A percentile compares a stretch with the other conserved stretches of the same genome.
These are phyloP conservation scores for Luzula sylvatica DNA, from an alignment of 176 grass and related monocot genomes.

Conservation along the genomic window DNA sequence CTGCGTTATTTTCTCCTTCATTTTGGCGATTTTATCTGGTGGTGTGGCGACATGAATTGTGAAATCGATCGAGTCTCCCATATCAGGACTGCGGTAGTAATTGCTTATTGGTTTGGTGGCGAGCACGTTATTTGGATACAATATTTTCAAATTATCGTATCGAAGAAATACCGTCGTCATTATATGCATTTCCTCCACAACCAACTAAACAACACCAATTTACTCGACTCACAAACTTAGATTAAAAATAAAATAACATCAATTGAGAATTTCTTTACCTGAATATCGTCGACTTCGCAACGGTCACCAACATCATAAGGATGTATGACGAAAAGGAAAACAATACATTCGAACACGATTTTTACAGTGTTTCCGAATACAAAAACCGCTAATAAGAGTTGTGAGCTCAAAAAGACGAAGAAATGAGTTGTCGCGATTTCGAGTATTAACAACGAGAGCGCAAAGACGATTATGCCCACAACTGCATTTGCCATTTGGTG, in stretches of 20 bases:
- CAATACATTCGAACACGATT: constrained; percentile 79
- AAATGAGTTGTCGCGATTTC: constrained; percentile 61
- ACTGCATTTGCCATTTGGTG: constrained; percentile 88
- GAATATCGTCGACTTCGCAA: constrained; percentile 65
- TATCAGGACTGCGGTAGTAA: constrained; percentile 87
- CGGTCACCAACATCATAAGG: constrained; percentile 94
- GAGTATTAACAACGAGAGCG: constrained; percentile 71
- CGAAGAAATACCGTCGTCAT: constrained; percentile 83
- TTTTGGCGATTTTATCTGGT: constrained; percentile 62
- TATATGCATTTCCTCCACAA: constrained; percentile 99
- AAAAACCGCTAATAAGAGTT: constrained; percentile 64
- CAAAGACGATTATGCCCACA: constrained; percentile 54
- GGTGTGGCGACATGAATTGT: constrained; percentile 63
- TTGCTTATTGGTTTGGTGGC: constrained; percentile 63
- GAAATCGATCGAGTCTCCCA: constrained; percentile 81
- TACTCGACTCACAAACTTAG: neutral
- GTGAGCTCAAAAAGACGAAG: constrained; percentile 78
- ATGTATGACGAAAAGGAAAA: constrained; percentile 90
- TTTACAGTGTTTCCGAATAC: constrained; percentile 91
- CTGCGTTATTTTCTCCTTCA: constrained; percentile 82
- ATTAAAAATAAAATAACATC: neutral
- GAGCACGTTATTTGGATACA: constrained; percentile 73
- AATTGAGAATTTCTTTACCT: constrained; percentile 29
- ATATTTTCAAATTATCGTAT: constrained; percentile 90
- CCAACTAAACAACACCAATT: constrained; percentile 33